Evolutionary conservation across 108 stramenopile species (phyloP), one percentile per base, ranked within the genome.

Genomic region (Skeletonema marinoi): DNA sequence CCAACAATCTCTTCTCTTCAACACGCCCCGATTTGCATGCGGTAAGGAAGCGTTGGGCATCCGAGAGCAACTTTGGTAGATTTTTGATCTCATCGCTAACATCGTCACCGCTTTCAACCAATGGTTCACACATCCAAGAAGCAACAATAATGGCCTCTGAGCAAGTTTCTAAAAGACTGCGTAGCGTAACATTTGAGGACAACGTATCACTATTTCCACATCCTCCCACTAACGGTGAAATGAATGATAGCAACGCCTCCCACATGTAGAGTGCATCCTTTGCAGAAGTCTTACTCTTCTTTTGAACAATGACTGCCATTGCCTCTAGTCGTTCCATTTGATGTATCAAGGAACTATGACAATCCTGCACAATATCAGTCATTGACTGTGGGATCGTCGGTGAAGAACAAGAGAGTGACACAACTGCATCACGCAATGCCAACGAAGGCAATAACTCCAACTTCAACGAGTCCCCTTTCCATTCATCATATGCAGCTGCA

Each of bases 91-190:
- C 21, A 35, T 54, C 30, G 25, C 58, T 60, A 4, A 11, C 39
- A 41, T 29, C n/a, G n/a, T 19, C 44, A 56, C 25, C 54, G 25
- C 17, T 19, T 6, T 29, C 8, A 10, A 80, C 21, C 1, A 54
- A 46, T 0, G 80, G 69, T 38, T 81, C 80, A 42, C 73, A 81
- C 73, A 81, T 81, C 80, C 80, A 81, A 36, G 68, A 36, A 48
- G 80, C 69, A 25, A 73, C 32, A 39, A 81, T 63, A 9, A 74
- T 16, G 10, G 80, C 29, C 56, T 70, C 50, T 17, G 80, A 54
- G 32, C 68, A 60, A 44, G 25, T 58, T 68, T 74, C 80, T 32
- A 70, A 17, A 70, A 81, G 73, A 44, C 58, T 32, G 14, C 66
- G 73, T 17, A 78, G 35, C 17, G 67, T 17, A 3, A n/a, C 29